Evolutionary conservation across 129 eudicot species (phyloP).

Genomic region (Smallanthus sonchifolius): DNA sequence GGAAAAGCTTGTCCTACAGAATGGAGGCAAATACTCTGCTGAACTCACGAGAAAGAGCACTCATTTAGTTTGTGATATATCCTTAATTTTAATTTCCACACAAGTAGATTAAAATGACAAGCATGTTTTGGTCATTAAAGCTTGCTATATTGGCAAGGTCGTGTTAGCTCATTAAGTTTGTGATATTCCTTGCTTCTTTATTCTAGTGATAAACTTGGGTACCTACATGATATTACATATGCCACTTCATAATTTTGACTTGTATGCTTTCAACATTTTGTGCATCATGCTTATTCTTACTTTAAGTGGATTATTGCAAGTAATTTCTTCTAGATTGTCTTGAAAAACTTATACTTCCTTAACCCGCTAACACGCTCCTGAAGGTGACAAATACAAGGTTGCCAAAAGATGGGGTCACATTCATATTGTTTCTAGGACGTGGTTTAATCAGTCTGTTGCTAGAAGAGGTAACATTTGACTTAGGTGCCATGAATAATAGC

Average conservation of each 20-base stretch:
- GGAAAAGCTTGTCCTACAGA: slow-evolving; percentile 58
- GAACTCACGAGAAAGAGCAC: slow-evolving; percentile 77
- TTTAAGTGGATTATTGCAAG: slow-evolving; percentile 2
- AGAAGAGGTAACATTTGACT: slow-evolving; percentile 62
- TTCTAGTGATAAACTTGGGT: not conserved
- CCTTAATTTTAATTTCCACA: slow-evolving; percentile 34
- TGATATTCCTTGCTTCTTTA: not conserved
- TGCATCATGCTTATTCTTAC: not conserved
- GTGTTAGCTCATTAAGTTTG: not conserved
- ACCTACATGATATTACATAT: not conserved
- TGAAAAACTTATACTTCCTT: slow-evolving; percentile 37
- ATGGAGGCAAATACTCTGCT: slow-evolving; percentile 94
- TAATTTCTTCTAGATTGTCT: slow-evolving; percentile 11
- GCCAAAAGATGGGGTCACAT: slow-evolving; percentile 85
- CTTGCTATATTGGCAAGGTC: slow-evolving; percentile 2
- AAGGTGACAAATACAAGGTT: slow-evolving; percentile 96
- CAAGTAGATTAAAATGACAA: slow-evolving; percentile 3
- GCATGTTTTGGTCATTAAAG: not conserved
- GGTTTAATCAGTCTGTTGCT: slow-evolving; percentile 88
- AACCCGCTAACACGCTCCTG: slow-evolving; percentile 65
- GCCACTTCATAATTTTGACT: not conserved
- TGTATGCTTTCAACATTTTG: slow-evolving; percentile 9
- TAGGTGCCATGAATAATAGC: not conserved
- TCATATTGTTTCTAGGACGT: slow-evolving; percentile 54
- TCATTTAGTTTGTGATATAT: slow-evolving; percentile 91